Conservation (phyloP, 2,329 filamentous ascomycete species). For the Endothia cerciana region DNA sequence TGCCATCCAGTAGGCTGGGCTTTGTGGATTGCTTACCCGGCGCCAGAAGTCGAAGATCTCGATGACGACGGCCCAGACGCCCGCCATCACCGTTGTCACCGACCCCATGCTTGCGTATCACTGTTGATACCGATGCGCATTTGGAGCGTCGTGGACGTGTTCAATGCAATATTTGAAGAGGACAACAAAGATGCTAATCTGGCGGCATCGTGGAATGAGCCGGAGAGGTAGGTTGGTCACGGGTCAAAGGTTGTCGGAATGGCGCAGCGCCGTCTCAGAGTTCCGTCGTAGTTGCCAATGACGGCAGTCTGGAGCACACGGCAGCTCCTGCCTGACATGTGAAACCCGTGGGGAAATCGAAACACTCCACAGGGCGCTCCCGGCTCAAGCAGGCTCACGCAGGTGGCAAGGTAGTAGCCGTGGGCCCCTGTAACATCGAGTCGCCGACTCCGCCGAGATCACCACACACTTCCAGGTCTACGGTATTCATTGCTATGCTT, state of each 20-base stretch:
- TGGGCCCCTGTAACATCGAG: not conserved
- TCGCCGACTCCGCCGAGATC: conserved; percentile 14
- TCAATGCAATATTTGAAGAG: not conserved
- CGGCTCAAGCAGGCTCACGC: not conserved
- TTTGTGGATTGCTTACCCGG: conserved; percentile 48
- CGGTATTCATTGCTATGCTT: not conserved
- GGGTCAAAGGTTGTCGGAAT: not conserved
- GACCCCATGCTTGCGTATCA: conserved; percentile 26
- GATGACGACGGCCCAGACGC: conserved; percentile 61
- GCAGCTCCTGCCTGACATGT: conserved; percentile 16
- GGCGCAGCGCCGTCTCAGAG: not conserved
- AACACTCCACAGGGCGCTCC: not conserved
- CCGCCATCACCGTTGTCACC: conserved; percentile 42
- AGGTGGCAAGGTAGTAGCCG: not conserved
- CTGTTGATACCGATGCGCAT: conserved; percentile 11
- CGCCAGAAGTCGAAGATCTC: conserved; percentile 68
- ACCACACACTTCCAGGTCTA: not conserved
- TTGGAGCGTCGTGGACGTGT: conserved; percentile 4
- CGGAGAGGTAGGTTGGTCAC: not conserved
- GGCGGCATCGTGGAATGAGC: not conserved
- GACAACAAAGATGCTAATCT: not conserved
- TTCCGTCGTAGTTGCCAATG: not conserved
- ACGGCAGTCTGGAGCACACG: not conserved
- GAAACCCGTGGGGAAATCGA: conserved; percentile 16
- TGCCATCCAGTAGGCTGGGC: not conserved